Evolutionary conservation across 768 basidiomycete genomes (phyloP).

Genomic region (Tephrocybe rancida): DNA sequence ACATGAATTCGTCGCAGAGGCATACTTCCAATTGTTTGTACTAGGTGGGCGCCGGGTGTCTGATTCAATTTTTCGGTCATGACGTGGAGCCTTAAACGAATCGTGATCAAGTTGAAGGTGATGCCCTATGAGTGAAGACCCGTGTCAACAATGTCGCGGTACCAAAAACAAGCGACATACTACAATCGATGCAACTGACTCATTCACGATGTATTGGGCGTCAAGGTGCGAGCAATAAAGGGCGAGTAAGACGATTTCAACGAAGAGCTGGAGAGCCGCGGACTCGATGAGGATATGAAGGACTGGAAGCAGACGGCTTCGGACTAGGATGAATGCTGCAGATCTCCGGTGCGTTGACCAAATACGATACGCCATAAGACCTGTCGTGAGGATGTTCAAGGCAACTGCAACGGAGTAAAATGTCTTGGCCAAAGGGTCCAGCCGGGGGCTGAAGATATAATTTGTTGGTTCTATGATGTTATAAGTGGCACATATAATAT

Average conservation of each 20-base stretch:
- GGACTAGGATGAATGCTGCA: not conserved
- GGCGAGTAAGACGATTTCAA: constrained; percentile 10
- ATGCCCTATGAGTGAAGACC: constrained; percentile 2
- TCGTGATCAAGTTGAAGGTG: constrained; percentile 12
- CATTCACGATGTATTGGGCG: constrained; percentile 10
- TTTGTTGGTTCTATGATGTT: constrained; percentile 7
- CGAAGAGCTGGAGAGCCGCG: constrained; percentile 11
- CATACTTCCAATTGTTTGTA: constrained; percentile 13
- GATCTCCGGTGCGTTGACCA: constrained; percentile 8
- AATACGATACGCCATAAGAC: constrained; percentile 11
- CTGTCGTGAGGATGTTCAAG: constrained; percentile 9
- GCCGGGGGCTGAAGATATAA: constrained; percentile 7
- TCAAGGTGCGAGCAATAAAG: constrained; percentile 10
- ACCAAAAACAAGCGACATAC: not conserved
- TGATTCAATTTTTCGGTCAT: not conserved
- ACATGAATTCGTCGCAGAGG: constrained; percentile 11
- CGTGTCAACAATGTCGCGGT: not conserved
- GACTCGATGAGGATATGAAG: constrained; percentile 10
- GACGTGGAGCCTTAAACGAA: constrained; percentile 7
- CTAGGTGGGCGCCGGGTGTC: not conserved
- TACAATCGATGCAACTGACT: constrained; percentile 12
- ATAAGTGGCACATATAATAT: constrained; percentile 10
- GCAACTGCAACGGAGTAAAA: constrained; percentile 12
- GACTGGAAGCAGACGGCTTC: not conserved
- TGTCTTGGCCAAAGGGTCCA: constrained; percentile 7